A percentile compares a stretch with the other conserved stretches of the same genome.
Conservation (phyloP, 352 stramenopile species). For the Phytophthora tubulina region DNA sequence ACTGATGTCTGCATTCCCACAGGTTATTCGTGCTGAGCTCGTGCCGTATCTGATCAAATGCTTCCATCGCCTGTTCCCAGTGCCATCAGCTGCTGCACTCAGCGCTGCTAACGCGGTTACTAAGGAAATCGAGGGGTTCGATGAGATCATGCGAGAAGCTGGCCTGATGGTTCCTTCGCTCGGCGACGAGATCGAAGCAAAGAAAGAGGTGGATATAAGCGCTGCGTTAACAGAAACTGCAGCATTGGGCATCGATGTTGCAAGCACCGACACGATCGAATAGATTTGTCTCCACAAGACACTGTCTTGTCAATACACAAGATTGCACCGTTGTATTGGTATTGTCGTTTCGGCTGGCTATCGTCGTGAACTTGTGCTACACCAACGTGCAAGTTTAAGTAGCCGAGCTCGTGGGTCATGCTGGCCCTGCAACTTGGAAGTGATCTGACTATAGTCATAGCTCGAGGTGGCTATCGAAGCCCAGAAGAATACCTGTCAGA, state of each 20-base stretch:
- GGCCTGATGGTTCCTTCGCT: constrained; percentile 24
- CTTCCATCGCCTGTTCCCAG: constrained; percentile 75
- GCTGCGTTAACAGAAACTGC: constrained; percentile 13
- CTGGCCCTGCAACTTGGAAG: no score
- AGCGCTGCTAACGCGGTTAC: constrained; percentile 24
- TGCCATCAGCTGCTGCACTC: constrained; percentile 36
- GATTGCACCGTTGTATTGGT: no score
- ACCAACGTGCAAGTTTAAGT: no score
- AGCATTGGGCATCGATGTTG: constrained; percentile 1
- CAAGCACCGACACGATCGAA: constrained; percentile 5
- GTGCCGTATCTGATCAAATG: constrained; percentile 78
- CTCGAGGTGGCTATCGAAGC: no score
- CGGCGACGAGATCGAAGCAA: constrained; percentile 14
- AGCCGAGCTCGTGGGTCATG: no score
- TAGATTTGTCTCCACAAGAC: constrained; percentile 6
- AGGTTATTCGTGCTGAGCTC: constrained; percentile 68
- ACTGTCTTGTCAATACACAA: no score
- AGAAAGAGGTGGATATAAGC: constrained; percentile 43
- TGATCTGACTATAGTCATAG: no score
- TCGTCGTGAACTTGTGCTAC: no score
- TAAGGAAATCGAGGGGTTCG: constrained; percentile 51
- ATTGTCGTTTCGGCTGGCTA: no score
- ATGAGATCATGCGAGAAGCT: constrained; percentile 61
- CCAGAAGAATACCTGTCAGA: no score
- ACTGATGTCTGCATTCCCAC: constrained; percentile 5